Evolutionary conservation across 129 eudicot species (phyloP), one percentile per base, ranked within the genome.

Genomic region (Artemisia annua): DNA sequence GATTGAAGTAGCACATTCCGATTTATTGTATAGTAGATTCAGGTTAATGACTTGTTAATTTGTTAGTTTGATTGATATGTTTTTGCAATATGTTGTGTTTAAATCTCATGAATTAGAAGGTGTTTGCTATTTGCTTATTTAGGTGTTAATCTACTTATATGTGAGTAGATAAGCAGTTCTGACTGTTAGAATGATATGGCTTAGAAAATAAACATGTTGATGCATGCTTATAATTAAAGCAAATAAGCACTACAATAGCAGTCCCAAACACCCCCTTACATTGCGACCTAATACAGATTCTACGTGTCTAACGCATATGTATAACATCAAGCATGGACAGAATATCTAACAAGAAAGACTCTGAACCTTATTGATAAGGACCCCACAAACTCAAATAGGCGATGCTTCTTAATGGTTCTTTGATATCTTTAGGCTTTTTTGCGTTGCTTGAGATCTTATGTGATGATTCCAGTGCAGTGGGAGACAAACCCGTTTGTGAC

Each of bases 341-440:
- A n/a, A 39, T 39, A 10, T 39, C 46, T 39, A 5, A 39, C 0
- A 22, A 64, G 44, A 4, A n/a, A 61, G 48, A n/a, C n/a, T n/a
- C 26, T 24, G 18, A 51, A 60, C 64, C 43, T 75, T 69, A 84
- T 60, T 82, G 79, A 74, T 85, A 82, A 16, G 89, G 89, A 22
- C 89, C 93, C 89, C 87, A 87, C 11, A 59, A 85, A 56, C 89
- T 85, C 73, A 87, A 67, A 73, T 68, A 82, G 66, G 67, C 67
- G 11, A 85, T 67, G 35, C 46, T 74, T 69, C 84, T 82, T 28
- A 77, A 62, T n/a, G 89, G 72, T 54, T 87, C 89, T 61, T 75
- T 75, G 19, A 55, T 65, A 32, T 58, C 60, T 32, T 35, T 72
- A 16, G 51, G 48, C 48, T 77, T 79, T 35, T n/a, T 44, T 35